Conservation (phyloP, 2,329 filamentous ascomycete species). For the Colletotrichum sp. region DNA sequence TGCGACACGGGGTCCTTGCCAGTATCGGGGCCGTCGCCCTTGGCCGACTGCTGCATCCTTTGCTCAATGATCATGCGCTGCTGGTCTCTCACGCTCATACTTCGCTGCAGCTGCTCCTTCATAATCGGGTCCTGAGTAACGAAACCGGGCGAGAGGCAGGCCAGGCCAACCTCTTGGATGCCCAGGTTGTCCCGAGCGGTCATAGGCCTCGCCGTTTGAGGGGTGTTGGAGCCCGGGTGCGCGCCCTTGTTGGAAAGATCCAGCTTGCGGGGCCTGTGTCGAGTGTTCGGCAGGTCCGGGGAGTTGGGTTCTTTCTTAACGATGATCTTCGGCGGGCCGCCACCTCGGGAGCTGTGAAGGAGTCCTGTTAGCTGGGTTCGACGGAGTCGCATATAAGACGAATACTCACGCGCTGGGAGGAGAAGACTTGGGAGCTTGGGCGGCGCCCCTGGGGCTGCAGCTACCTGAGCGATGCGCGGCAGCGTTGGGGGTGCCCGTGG, state of each 20-base stretch:
- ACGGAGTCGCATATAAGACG: not conserved
- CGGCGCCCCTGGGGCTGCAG: constrained; percentile 54
- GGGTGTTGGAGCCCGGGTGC: constrained; percentile 53
- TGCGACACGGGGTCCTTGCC: constrained; percentile 51
- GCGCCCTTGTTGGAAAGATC: constrained; percentile 71
- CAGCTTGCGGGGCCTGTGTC: constrained; percentile 77
- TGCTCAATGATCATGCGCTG: constrained; percentile 95
- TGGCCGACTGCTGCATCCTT: constrained; percentile 83
- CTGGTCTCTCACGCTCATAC: constrained; percentile 90
- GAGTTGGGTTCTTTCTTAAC: constrained; percentile 97
- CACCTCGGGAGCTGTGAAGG: constrained; percentile 51
- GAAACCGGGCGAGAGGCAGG: constrained; percentile 94
- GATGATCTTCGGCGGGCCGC: constrained; percentile 75
- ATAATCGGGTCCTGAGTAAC: constrained; percentile 95
- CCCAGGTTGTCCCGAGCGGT: constrained; percentile 79
- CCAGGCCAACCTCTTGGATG: constrained; percentile 92
- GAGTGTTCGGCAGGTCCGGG: constrained; percentile 73
- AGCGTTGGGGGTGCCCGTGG: constrained; percentile 45
- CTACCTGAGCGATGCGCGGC: constrained; percentile 54
- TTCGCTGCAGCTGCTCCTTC: constrained; percentile 93
- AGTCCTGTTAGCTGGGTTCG: not conserved
- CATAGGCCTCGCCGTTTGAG: constrained; percentile 72
- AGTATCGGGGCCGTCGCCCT: constrained; percentile 68
- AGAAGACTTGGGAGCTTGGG: constrained; percentile 53
- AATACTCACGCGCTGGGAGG: constrained; percentile 62